Evolutionary conservation across 495 filamentous ascomycete species (phyloP), one percentile per base, ranked within the genome.

Genomic region (Viridothelium virens): DNA sequence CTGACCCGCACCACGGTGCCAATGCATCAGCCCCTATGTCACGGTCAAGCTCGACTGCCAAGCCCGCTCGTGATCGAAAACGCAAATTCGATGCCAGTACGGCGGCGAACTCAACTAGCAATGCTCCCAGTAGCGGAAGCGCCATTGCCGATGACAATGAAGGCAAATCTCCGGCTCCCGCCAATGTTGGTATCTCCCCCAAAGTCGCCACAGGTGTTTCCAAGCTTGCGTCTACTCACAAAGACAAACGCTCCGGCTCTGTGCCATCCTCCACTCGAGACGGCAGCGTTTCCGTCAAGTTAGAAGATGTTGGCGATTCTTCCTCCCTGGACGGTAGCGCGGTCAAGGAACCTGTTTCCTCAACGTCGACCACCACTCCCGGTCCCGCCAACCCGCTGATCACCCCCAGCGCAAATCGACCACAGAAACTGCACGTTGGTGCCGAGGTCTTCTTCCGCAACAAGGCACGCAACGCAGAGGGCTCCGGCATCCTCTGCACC

Each of bases 401-500:
- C 53, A 59, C 53, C 10, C 53, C 53, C n/a, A 59, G 53, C 31
- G 53, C 41, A 12, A 65, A n/a, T n/a, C 38, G 44, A 9, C 16
- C 34, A 25, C 38, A 65, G 38, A 67, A 80, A 18, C 86, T 93
- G 44, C 77, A 79, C 56, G 82, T 91, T 48, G 86, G 87, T 48
- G 88, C 91, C 63, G 88, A 95, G 72, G 92, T 96, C 14, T 90
- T 92, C 33, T 96, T 92, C 80, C 90, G 87, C 68, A 83, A 84
- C 72, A 85, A 84, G 66, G 81, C 88, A 48, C 94, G 92, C 73
- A 84, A 88, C 2, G 81, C 80, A 34, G 83, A 84, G 59, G 80
- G 83, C 41, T 89, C 91, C 71, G 92, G 90, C 84, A 97, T 97
- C 64, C 84, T 96, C 67, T 96, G 92, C 68, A 88, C 87, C 64